Evolutionary conservation across 441 rosid species (phyloP), one percentile per base, ranked within the genome.

Genomic region (Mallotus repandus): DNA sequence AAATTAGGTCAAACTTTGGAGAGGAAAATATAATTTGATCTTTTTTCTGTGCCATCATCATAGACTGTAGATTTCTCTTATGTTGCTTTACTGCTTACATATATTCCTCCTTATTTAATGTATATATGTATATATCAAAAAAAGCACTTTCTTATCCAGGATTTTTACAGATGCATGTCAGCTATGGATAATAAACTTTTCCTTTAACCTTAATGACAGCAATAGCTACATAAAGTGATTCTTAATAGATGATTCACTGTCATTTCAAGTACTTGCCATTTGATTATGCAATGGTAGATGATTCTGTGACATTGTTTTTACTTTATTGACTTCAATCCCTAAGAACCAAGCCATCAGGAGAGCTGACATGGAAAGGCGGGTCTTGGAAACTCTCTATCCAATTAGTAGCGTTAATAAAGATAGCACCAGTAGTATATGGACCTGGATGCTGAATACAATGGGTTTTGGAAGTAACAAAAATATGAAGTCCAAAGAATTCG

Each of bases 331-430:
- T 70, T 52, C 59, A 74, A 49, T 80, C 76, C 56, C 62, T 64
- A 72, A 96, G 98, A 96, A 96, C 80, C 92, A 93, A 80, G 99
- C 96, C 67, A 89, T 93, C 81, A 86, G 98, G 85, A 93, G 85
- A 85, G 98, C 98, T 79, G 90, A 90, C 81, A 61, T 93, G 84
- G 83, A 81, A 73, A 86, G 75, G 57, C 90, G 99, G 85, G 86
- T 90, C 81, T 73, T 96, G 57, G 97, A 96, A 83, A 96, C 99
- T 59, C 82, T 96, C 79, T 87, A 88, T 85, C 97, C 98, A 21
- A 78, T 74, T 68, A 81, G 77, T 71, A 77, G 83, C 69, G 59
- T 75, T 61, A 77, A 74, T 78, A 84, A 83, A 80, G 85, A 83
- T 79, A 62, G 56, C 55, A 77, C 63, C 69, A 83, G 84, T 71